Base-by-base conservation (phyloP, 805 yeast genomes). In the Kodamaea lidongshanica region DNA sequence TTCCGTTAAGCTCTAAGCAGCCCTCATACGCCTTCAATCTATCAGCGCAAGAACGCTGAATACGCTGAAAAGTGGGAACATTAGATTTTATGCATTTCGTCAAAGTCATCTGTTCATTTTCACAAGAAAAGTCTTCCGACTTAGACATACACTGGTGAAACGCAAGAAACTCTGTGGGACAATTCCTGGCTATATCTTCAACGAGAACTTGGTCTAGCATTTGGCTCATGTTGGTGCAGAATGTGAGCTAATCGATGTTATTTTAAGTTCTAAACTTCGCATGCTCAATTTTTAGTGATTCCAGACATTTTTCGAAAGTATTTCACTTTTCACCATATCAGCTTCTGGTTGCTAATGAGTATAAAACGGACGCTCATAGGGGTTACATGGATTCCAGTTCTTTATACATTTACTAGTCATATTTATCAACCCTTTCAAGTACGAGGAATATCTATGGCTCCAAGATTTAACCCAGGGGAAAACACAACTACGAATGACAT, bases 371-470 rank as follows among this genome's bases (percentile, higher is more conserved):
- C 60, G 3, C 32, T 62, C 9, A 39, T 52, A 5, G 46, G 65
- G 3, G 35, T 61, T 21, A 52, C 66, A 18, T 87, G 95, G 95
- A 55, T 86, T 16, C 96, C 96, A 0, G 95, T 86, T 26, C 52
- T 71, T 10, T 70, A 79, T 40, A 72, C 83, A 1, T 56, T 79
- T 37, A 72, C 75, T 21, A 85, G 83, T 39, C 83, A 80, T 48
- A 76, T 77, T 7, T 76, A 72, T 30, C 86, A 77, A 56, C 68
- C 87, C 16, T 83, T 84, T 10, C 72, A 75, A 54, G 72, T 87
- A 11, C 71, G 77, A 25, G 97, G 97, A 2, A 56, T 70, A 22
- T 84, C 95, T 14, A 88, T 88, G 97, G 67, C 82, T 30, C 96
- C 96, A 1, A 74, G 95, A 0, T 70, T 87, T 46, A 88, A 88